These are phyloP conservation scores for Myxozyma neotropica DNA, from an alignment of 805 yeast genomes.

Conservation along the genomic window DNA sequence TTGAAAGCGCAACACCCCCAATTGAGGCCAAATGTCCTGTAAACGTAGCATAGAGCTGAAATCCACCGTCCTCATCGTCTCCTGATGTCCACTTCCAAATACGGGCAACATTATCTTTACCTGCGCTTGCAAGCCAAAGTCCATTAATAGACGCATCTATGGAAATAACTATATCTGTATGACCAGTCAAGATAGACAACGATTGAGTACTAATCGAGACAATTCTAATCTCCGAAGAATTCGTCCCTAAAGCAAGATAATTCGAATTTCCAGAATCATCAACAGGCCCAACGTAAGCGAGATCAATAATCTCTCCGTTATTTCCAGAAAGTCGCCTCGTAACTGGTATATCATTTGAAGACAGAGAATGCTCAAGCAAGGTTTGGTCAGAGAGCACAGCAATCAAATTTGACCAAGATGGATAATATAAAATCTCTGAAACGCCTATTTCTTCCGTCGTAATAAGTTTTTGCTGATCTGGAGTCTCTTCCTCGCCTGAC, in stretches of 20 bases:
- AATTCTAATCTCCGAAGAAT: conserved; percentile 83
- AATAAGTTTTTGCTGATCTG: conserved; percentile 44
- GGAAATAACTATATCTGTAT: conserved; percentile 79
- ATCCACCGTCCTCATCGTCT: conserved; percentile 49
- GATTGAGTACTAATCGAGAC: conserved; percentile 60
- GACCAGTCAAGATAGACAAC: conserved; percentile 73
- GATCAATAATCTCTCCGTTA: conserved; percentile 93
- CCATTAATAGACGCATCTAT: conserved; percentile 81
- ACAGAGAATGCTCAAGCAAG: conserved; percentile 53
- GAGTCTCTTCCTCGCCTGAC: conserved; percentile 52
- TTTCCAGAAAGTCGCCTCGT: conserved; percentile 77
- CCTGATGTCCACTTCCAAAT: conserved; percentile 67
- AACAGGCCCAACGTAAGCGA: conserved; percentile 72
- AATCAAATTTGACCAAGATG: conserved; percentile 43
- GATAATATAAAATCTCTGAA: conserved; percentile 51
- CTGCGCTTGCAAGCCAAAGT: conserved; percentile 85
- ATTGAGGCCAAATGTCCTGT: conserved; percentile 88
- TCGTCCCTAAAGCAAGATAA: conserved; percentile 83
- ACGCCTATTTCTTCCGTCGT: conserved; percentile 75
- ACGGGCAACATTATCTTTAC: conserved; percentile 83
- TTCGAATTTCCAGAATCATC: conserved; percentile 27
- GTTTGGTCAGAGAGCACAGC: conserved; percentile 85
- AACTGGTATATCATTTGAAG: conserved; percentile 44
- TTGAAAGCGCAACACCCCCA: conserved; percentile 77
- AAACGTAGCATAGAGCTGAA: conserved; percentile 59